phyloP scores from a whole-genome alignment of 208 protist genomes.

The Spongospora subterranea region DNA sequence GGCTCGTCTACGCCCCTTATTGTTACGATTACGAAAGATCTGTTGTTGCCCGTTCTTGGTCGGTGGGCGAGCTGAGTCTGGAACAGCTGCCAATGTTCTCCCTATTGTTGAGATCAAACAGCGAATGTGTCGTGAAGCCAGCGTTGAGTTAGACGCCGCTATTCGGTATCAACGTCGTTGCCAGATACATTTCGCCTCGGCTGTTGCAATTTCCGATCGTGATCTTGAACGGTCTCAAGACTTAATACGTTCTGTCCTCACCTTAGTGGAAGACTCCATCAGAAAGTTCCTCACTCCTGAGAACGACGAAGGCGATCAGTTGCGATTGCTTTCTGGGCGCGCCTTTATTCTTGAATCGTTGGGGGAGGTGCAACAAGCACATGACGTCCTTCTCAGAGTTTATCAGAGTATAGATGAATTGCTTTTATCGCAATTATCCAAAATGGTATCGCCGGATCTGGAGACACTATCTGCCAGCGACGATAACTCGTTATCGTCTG shows the following conservation, averaged over 20 bases:
- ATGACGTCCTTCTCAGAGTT: background rate
- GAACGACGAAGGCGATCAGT: background rate
- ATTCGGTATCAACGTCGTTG: background rate
- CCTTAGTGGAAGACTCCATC: background rate
- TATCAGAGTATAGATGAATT: background rate
- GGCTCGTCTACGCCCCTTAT: conserved; percentile 12
- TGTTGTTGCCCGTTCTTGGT: conserved; percentile 53
- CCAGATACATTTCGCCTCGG: background rate
- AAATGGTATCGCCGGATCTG: background rate
- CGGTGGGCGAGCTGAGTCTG: background rate
- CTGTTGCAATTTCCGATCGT: background rate
- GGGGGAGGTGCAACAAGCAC: background rate
- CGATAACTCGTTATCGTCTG: background rate
- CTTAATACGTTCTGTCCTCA: background rate
- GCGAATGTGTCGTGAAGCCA: conserved; percentile 19
- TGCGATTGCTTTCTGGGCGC: background rate
- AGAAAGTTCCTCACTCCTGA: background rate
- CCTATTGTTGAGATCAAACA: conserved; percentile 34
- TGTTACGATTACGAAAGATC: conserved; percentile 37
- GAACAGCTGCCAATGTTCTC: background rate
- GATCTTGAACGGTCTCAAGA: background rate
- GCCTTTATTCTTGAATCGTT: conserved; percentile 24
- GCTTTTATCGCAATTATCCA: background rate
- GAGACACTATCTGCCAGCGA: background rate
- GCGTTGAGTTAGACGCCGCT: background rate